phyloP scores from a whole-genome alignment of 257 asterid genomes.

The Solanum gandarillasii region DNA sequence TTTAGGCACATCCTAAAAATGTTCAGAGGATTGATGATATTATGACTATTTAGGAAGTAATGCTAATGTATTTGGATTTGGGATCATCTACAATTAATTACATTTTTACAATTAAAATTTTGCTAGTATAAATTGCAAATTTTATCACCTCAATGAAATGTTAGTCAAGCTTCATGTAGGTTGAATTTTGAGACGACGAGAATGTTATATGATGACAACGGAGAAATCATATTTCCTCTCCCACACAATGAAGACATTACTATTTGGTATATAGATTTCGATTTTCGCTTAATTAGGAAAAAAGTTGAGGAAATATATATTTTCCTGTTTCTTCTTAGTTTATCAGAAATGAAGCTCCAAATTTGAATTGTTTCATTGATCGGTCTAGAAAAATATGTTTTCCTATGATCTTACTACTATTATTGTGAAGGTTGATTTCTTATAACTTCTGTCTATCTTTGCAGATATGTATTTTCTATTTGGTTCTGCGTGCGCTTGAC shows the following conservation, averaged over 20 bases:
- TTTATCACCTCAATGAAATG: not conserved
- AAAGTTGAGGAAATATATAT: not conserved
- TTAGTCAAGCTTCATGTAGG: not conserved
- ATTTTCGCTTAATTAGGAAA: not conserved
- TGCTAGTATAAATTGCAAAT: not conserved
- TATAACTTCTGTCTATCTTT: not conserved
- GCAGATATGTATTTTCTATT: conserved; percentile 90
- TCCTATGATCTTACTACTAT: not conserved
- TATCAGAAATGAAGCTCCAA: not conserved
- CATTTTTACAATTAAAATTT: not conserved
- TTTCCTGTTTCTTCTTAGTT: not conserved
- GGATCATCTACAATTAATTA: not conserved
- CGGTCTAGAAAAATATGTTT: not conserved
- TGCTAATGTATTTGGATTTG: not conserved
- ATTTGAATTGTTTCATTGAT: not conserved
- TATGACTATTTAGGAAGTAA: not conserved
- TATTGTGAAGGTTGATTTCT: not conserved
- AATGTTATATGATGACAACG: not conserved
- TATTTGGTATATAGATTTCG: not conserved
- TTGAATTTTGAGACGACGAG: not conserved
- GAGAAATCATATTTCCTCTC: not conserved
- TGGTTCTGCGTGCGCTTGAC: conserved; percentile 97
- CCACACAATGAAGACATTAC: not conserved
- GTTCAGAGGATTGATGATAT: not conserved
- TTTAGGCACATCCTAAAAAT: not conserved